Base-by-base conservation (phyloP, 2,329 filamentous ascomycete species). In the Neopestalotiopsis clavispora region DNA sequence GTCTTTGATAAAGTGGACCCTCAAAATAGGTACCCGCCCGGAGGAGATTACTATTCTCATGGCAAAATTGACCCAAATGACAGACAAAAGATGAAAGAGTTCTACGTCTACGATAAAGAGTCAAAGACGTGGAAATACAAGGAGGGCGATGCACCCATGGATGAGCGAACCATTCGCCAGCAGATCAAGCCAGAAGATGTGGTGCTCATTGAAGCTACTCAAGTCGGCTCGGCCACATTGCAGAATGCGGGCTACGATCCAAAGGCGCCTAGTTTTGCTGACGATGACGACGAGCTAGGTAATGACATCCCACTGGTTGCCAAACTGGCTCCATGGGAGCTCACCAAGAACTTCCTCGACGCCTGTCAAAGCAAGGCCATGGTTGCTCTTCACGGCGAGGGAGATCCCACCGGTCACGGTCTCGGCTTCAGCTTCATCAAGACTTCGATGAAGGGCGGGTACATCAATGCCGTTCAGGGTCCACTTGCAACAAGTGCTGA, bases 361-460 rank as follows among this genome's bases (percentile, higher is more conserved):
- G 96, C 96, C 1, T 95, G 94, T 64, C 91, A 94, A 70, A 94
- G 94, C 69, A 99, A 99, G 79, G 96, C 96, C 3, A 99, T 99
- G 96, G 87, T 99, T 60, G 92, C 95, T 74, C 87, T 99, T 13
- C 95, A 98, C 74, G 96, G 96, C 23, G 94, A 97, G 72, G 96
- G 96, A 68, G 96, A 99, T 77, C 96, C 96, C 3, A 97, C 95
- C 0, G 94, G 94, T 30, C 92, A 95, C 75, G 96, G 96, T 1
- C 90, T 98, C 69, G 96, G 94, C 2, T 97, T 98, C 84, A 98
- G 94, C 78, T 98, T 99, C 80, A 95, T 99, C 79, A 94, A 96
- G 77, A 98, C 95, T 0, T 97, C 94, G 1, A 99, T 99, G 96
- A 99, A 99, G 81, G 96, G 96, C 71, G 96, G 96, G 0, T 99